phyloP scores from a whole-genome alignment of 768 basidiomycete genomes.

The Pisolithus sp. region DNA sequence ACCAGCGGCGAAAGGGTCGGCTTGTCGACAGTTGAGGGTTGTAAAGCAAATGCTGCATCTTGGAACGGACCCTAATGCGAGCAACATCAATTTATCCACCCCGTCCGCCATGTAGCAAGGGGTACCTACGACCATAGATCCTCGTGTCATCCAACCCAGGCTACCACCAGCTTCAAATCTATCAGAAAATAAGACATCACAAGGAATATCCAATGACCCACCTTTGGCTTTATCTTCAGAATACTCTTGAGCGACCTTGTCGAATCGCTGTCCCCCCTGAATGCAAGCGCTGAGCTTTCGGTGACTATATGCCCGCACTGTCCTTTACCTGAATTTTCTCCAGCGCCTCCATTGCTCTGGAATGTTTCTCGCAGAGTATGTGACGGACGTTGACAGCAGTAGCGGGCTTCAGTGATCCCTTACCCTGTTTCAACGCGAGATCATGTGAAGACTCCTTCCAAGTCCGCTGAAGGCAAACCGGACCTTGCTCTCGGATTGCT shows the following conservation, averaged over 20 bases:
- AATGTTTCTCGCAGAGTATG: slow-evolving; percentile 84
- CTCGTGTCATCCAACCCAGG: slow-evolving; percentile 81
- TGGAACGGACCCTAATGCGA: slow-evolving; percentile 61
- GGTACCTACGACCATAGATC: slow-evolving; percentile 69
- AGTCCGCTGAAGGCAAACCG: not conserved
- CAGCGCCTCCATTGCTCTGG: slow-evolving; percentile 70
- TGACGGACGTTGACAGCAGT: slow-evolving; percentile 82
- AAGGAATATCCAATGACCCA: slow-evolving; percentile 15
- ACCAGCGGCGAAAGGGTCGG: slow-evolving; percentile 66
- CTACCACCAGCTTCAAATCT: slow-evolving; percentile 63
- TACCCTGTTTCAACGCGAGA: slow-evolving; percentile 31
- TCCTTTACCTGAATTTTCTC: slow-evolving; percentile 65
- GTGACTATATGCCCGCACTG: not conserved
- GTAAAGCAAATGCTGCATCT: slow-evolving; percentile 79
- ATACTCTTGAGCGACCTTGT: slow-evolving; percentile 86
- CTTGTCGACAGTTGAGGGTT: slow-evolving; percentile 76
- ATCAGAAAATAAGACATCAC: slow-evolving; percentile 2
- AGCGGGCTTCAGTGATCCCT: slow-evolving; percentile 65
- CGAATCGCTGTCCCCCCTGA: slow-evolving; percentile 75
- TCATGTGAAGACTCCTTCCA: not conserved
- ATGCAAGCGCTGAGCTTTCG: not conserved
- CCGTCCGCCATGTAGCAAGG: not conserved
- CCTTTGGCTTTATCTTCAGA: slow-evolving; percentile 91
- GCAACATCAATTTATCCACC: slow-evolving; percentile 1
- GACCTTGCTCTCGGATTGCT: slow-evolving; percentile 22